Base-by-base conservation (phyloP, 805 yeast genomes). In the Citeromyces matritensis region DNA sequence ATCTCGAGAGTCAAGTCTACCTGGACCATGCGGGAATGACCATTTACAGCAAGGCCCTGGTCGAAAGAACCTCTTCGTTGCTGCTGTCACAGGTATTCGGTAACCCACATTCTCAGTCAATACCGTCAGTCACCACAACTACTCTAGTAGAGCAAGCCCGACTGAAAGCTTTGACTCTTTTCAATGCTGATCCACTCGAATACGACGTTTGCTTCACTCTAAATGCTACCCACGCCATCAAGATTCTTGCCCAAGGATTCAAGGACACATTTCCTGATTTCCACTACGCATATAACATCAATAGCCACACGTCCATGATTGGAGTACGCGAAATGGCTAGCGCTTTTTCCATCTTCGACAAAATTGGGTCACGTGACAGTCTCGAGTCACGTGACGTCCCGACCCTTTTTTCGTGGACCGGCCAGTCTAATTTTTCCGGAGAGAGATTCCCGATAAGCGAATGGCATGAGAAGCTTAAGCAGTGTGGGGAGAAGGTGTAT, bases 1-100 rank as follows among this genome's bases (percentile, higher is more conserved):
- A 25, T n/a, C 9, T 9, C 11, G 27, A 65, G 30, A 13, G 81
- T 58, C 46, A 45, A 26, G 30, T 40, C 3, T 63, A 62, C 32
- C 41, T 63, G 17, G 69, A 63, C 34, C 59, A 60, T 40, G 67
- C 69, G 2, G 69, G 65, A 1, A 46, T 58, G 31, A 57, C 65
- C 2, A 32, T 57, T 2, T 49, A 51, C 26, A 45, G 60, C 2
- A 42, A 42, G 19, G 33, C 50, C 1, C 36, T 58, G 5, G 36
- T 60, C 4, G 38, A 43, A 17, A 36, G 34, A 5, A 34, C 47
- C 8, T 42, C 51, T 6, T 39, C 43, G 27, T 29, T 26, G 5
- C 34, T 63, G 24, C 29, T 45, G 7, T 9, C 38, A 1, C 38
- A 38, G 15, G 33, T 53, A 3, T 41, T 44, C 13, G 61, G 56